A percentile compares a stretch with the other conserved stretches of the same genome.
These are phyloP conservation scores for Rhytidhysteron rufulum DNA, from an alignment of 2,329 filamentous ascomycete genomes.

Conservation along the genomic window DNA sequence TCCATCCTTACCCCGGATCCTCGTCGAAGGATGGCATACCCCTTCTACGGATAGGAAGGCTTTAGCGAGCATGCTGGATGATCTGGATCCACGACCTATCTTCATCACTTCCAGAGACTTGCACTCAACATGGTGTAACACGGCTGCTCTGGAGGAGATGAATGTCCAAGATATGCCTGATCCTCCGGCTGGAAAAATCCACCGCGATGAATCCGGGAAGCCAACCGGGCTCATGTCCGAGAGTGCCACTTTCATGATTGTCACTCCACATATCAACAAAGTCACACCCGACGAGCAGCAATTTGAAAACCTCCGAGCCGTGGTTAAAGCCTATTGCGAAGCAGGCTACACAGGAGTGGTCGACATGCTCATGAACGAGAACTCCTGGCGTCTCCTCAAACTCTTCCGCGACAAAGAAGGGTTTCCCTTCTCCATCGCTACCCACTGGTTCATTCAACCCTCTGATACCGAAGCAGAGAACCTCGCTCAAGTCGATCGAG, in stretches of 20 bases:
- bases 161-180: slow-evolving; percentile 45
- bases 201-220: slow-evolving; percentile 46
- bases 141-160: slow-evolving; percentile 49
- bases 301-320: slow-evolving; percentile 43
- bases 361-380: slow-evolving; percentile 60
- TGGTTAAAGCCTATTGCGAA: slow-evolving; percentile 47
- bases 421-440: slow-evolving; percentile 51
- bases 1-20: slow-evolving; percentile 45
- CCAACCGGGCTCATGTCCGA: slow-evolving; percentile 52
- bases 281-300: slow-evolving; percentile 49
- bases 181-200: slow-evolving; percentile 51
- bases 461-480: slow-evolving; percentile 42
- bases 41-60: slow-evolving; percentile 51
- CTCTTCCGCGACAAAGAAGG: too few species aligned
- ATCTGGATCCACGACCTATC: slow-evolving; percentile 50
- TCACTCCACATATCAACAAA: slow-evolving; percentile 53
- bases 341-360: slow-evolving; percentile 54
- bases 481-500: slow-evolving; percentile 49
- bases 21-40: slow-evolving; percentile 56
- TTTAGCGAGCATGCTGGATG: slow-evolving; percentile 49
- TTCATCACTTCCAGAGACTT: slow-evolving; percentile 57
- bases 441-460: slow-evolving; percentile 55
- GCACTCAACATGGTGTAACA: slow-evolving; percentile 56
- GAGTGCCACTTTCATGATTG: slow-evolving; percentile 50
- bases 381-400: slow-evolving; percentile 48